Evolutionary conservation across 1,284 basidiomycete species (phyloP).

Genomic region (Marasmius sp.): DNA sequence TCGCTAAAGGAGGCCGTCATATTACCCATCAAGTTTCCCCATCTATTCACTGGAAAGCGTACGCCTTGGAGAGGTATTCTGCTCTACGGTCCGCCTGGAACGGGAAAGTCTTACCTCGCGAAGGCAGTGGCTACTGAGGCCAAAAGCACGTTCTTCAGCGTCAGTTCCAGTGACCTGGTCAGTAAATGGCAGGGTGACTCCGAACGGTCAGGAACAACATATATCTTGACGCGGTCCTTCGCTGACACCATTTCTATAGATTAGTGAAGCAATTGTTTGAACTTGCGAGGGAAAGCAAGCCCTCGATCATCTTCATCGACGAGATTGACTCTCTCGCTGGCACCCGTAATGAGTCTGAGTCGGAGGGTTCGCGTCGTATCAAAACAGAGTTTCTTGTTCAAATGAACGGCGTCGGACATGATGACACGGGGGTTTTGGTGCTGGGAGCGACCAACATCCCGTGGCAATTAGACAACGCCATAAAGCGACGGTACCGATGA

Average conservation of each 20-base stretch:
- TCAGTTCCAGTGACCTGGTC: conserved; percentile 93
- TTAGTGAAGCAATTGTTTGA: conserved; percentile 96
- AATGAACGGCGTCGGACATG: conserved; percentile 99
- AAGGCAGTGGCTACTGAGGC: conserved; percentile 99
- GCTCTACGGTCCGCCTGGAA: conserved; percentile 93
- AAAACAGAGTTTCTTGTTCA: conserved; percentile 98
- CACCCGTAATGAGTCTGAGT: conserved; percentile 93
- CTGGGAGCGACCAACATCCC: conserved; percentile 99
- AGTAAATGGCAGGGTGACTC: conserved; percentile 99
- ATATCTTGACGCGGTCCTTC: not conserved
- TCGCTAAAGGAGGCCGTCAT: conserved; percentile 98
- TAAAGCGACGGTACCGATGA: conserved; percentile 79
- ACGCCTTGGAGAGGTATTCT: conserved; percentile 97
- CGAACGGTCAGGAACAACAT: conserved; percentile 68
- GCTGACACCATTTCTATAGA: conserved; percentile 38
- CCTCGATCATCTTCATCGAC: conserved; percentile 98
- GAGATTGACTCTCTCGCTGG: conserved; percentile 97
- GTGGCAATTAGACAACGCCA: conserved; percentile 96
- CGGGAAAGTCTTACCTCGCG: conserved; percentile 94
- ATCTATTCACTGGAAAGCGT: conserved; percentile 96
- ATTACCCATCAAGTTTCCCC: conserved; percentile 97
- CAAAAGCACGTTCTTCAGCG: conserved; percentile 98
- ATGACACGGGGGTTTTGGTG: conserved; percentile 96
- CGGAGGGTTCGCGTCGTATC: conserved; percentile 93
- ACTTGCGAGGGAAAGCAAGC: conserved; percentile 95